Base-by-base conservation (phyloP, 208 protist genomes). In the Angomonas deanei region DNA sequence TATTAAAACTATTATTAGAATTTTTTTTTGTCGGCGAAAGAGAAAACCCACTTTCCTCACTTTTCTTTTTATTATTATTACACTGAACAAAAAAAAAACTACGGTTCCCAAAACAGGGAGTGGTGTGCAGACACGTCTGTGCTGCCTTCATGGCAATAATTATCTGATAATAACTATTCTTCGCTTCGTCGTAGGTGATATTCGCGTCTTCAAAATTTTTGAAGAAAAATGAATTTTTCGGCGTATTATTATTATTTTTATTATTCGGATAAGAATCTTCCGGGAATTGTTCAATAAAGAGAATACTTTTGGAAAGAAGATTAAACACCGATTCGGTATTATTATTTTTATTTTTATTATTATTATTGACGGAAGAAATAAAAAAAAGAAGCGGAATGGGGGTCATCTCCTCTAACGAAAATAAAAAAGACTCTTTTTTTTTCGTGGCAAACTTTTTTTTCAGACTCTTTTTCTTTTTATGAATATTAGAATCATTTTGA, bases 81-180 rank as follows among this genome's bases (percentile, higher is more conserved):
- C 36, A 42, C 0, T 61, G 47, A 6, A 82, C 67, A 60, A 94
- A 94, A 52, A 90, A 79, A 61, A 94, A 92, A 21, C 86, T 88
- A 24, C 74, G 74, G 27, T 91, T 94, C 27, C 84, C 88, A 65
- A 94, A 92, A 58, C 88, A 94, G 21, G 73, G 49, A 0, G 49
- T 58, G 31, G 70, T 55, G 71, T 90, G 83, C 15, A 39, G 61
- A 54, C 88, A 94, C 13, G 59, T 58, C 2, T 76, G 82, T 0
- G 87, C 72, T 2, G 78, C 76, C 8, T 84, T 70, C 15, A 63
- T 70, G 1, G 80, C 76, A n/a, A 94, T 76, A 19, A 92, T 66
- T 10, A 94, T 59, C 54, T 76, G 82, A 68, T 75, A 91, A 10
- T 73, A 53, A 0, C 65, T 72, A 1, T 30, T 15, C 8, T 42